Evolutionary conservation across 2,329 filamentous ascomycete genomes (phyloP), one percentile per base, ranked within the genome.

Genomic region (Sclerotinia nivalis): DNA sequence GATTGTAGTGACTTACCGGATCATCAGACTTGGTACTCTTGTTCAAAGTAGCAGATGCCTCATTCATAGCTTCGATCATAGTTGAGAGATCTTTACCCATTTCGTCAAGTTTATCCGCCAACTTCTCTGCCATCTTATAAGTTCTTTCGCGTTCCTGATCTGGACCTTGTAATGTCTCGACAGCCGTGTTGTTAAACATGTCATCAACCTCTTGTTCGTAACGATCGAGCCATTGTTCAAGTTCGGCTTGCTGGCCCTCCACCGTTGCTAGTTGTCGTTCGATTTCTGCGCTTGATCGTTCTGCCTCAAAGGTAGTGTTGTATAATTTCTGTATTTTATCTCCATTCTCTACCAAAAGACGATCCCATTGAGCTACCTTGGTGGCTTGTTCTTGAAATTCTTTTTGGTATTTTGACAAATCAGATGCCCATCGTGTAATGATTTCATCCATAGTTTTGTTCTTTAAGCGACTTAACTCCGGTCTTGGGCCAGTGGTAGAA

Each of bases 361-460:
- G 89, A 80, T 99, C 96, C 96, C 96, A 99, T 58, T 73, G 62
- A 28, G 93, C 91, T 20, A 98, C 93, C 73, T 93, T 91, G 72
- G 89, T 87, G 6, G 96, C 95, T 80, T 98, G 93, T 47, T 91
- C 87, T 79, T 96, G 93, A 83, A 98, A 99, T 71, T 97, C 93
- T 80, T 97, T 97, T 78, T 98, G 95, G 78, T 99, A 97, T 78
- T 97, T 96, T 67, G 93, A 91, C 64, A 99, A 84, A 78, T 98
- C 96, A 0, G 93, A 93, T 2, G 96, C 96, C 96, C 96, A 99
- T 45, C 93, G 89, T 5, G 93, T 97, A 74, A 99, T 93, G 73
- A 99, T 97, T 79, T 99, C 96, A 78, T 99, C 96, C 92, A 99
- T 97, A 0, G 95, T 97, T 83, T 97, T 98, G 81, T 97, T 97